Base-by-base conservation (phyloP, 1,284 basidiomycete species). In the Ganoderma resinaceum region DNA sequence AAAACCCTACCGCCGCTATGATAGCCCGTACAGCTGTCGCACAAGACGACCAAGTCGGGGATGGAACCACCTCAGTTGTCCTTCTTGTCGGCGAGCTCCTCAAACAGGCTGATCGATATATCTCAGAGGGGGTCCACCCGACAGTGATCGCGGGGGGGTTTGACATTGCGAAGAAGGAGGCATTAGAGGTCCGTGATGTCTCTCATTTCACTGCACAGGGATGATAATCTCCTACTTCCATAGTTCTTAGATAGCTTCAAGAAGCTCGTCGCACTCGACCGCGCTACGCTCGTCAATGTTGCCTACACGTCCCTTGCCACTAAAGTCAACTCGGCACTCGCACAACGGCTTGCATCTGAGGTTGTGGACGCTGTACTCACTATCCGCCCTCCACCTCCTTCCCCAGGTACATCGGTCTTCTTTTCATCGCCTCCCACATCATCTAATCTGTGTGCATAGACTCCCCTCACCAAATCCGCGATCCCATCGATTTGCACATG, bases 1-100 rank as follows among this genome's bases (percentile, higher is more conserved):
- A 98, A 80, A 99, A 99, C 81, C 98, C 98, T 23, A 99, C 98
- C 12, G 98, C 98, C 12, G 97, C 98, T 53, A 98, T 99, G 96
- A 97, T 99, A 79, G 98, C 98, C 52, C 91, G 97, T 67, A 99
- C 97, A 52, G 97, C 97, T 40, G 97, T 99, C 20, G 97, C 97
- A 0, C 97, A 99, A 82, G 97, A 99, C 77, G 98, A 99, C 81
- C 97, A 99, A 87, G 97, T 97, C 65, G 98, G 98, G 69, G 98
- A 99, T 81, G 98, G 98, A 62, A 99, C 98, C 49, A 99, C 98
- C 33, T 97, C 95, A 31, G 97, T 99, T 35, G 98, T 99, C 16
- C 86, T 99, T 33, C 88, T 99, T 52, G 98, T 99, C 66, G 98
- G 98, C 74, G 98, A 99, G 83, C 85, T 99, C 70, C 85, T 99